A percentile compares a stretch with the other conserved stretches of the same genome.
Evolutionary conservation across 192 early-diverging fungal species (phyloP).

Genomic region (Podochytrium sp.): DNA sequence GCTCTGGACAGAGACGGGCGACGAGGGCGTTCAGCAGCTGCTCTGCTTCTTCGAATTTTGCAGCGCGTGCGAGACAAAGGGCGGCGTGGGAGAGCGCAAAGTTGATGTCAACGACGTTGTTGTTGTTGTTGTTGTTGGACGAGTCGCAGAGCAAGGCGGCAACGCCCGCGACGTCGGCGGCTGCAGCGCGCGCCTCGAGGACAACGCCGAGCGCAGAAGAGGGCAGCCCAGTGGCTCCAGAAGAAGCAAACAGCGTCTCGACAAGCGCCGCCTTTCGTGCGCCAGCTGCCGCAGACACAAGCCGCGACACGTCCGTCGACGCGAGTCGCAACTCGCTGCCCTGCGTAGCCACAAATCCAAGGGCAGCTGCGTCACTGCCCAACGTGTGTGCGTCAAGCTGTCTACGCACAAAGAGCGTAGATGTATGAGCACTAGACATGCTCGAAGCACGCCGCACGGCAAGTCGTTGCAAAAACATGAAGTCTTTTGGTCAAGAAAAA

Average conservation of each 20-base stretch:
- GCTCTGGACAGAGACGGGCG: not conserved
- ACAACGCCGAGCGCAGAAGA: not conserved
- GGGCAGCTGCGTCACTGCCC: not conserved
- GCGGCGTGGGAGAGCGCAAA: not conserved
- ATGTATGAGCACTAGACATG: no score
- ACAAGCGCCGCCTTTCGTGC: not conserved
- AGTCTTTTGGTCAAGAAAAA: no score
- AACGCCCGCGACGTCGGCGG: constrained; percentile 18
- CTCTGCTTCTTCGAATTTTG: constrained; percentile 10
- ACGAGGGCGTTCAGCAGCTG: not conserved
- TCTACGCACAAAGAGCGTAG: no score
- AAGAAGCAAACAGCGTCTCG: not conserved
- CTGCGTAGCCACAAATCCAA: no score
- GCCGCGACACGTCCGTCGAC: not conserved
- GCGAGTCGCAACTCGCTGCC: not conserved
- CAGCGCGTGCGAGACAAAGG: not conserved
- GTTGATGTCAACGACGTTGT: not conserved
- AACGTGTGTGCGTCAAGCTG: not conserved
- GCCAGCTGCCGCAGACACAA: not conserved
- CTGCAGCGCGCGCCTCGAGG: constrained; percentile 15
- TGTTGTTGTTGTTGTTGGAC: not conserved
- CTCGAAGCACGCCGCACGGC: no score
- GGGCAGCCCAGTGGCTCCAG: not conserved
- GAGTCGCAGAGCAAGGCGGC: not conserved
- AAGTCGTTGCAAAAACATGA: no score